Base-by-base conservation (phyloP, 371 early-diverging fungal genomes). In the Mucor velutinosus region DNA sequence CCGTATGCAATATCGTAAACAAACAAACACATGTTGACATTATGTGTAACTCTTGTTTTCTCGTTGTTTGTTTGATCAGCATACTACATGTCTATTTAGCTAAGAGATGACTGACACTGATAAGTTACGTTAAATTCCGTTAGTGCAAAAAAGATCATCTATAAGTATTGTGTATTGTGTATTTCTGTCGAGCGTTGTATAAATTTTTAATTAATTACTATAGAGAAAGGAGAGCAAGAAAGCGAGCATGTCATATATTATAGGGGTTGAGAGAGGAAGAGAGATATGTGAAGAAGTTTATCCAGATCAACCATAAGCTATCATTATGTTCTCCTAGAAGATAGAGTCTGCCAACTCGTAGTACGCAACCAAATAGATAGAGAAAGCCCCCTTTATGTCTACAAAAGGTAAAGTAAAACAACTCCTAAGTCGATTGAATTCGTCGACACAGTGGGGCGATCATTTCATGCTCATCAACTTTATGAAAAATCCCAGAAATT, bases 11-110 rank as follows among this genome's bases (percentile, higher is more conserved):
- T 41, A 17, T 17, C 17, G 17, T 17, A 41, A 41, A 53, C 53
- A 53, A 53, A 53, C 23, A 53, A 23, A 53, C 27, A 53, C 53
- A 53, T 53, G 53, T 53, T 53, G 53, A 53, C 53, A 53, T 53
- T 53, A 53, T 25, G 53, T 53, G 53, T 27, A 53, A 53, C 53
- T 4, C 14, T 12, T 2, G 15, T 53, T 12, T 14, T 25, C 27
- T 2, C 27, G 47, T 25, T 53, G 15, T 53, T 53, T 53, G 53
- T 53, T 53, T 53, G 53, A 53, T 53, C 53, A 53, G 14, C 53
- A 53, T 53, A 27, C 53, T 53, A 25, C 53, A 53, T 53, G 23
- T 23, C 27, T 53, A 53, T 53, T 53, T 53, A 53, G 53, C 27
- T 25, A 25, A 25, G 53, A 53, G 53, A 27, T 53, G 27, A 53